Evolutionary conservation across 129 eudicot species (phyloP), one percentile per base, ranked within the genome.

Genomic region (Glebionis coronaria): DNA sequence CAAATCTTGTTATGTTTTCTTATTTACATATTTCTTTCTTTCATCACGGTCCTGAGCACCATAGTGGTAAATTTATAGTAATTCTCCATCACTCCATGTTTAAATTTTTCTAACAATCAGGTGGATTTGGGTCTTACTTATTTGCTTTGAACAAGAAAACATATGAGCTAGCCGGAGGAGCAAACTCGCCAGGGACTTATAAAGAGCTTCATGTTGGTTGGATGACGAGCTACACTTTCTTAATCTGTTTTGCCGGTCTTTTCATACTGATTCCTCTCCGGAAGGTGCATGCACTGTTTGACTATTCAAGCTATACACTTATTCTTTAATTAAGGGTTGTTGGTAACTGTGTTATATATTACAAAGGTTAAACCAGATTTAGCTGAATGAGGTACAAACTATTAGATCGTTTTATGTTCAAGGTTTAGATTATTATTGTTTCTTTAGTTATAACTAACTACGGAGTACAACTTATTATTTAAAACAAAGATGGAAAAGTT

Each of bases 201-300:
- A 89, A 83, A 52, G 87, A 89, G 68, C 96, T 85, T 65, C 85
- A 52, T 56, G 12, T 89, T 77, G 96, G 88, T 40, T 89, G 96
- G 96, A 85, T 89, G 90, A 83, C 68, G 1, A 81, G 73, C 23
- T 89, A 70, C 61, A 82, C 85, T 12, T 83, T 89, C 62, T 63
- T 89, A 63, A 77, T 80, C 53, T 85, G 82, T 78, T 89, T 89
- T 73, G 85, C 77, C 40, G 96, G 96, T 44, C 93, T 89, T 60
- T 89, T 85, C 9, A 88, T 84, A 61, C 60, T 89, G 68, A 83
- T 89, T 63, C 96, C 96, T 61, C 88, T 89, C 6, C 68, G 96
- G 67, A 89, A 89, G 85, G 96, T 88, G 73, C 46, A 21, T 70
- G 9, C 44, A 52, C 18, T 63, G 31, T 57, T 23, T 65, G 50